Conservation (phyloP, 768 basidiomycete species). For the Rhizopogon vesiculosus region DNA sequence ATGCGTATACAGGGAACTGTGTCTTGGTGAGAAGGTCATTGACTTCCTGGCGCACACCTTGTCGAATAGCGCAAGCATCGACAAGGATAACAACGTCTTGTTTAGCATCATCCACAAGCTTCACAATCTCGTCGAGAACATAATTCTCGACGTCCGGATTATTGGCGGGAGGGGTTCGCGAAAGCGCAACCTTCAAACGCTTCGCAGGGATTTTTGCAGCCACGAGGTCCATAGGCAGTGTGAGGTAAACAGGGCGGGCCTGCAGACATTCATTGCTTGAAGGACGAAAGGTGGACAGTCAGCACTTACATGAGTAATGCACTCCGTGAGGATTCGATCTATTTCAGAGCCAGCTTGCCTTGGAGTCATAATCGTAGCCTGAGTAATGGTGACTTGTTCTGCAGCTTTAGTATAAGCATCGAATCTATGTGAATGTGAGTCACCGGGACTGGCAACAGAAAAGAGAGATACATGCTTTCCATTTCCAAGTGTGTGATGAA, state of each 20-base stretch:
- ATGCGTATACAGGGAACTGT: slow-evolving; percentile 66
- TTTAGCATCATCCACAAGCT: slow-evolving; percentile 55
- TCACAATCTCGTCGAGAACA: slow-evolving; percentile 69
- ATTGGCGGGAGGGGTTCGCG: slow-evolving; percentile 44
- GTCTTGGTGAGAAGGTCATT: slow-evolving; percentile 60
- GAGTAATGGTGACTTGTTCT: slow-evolving; percentile 67
- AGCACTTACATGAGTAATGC: slow-evolving; percentile 45
- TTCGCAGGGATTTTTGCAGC: slow-evolving; percentile 60
- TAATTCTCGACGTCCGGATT: slow-evolving; percentile 56
- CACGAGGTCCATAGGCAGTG: slow-evolving; percentile 82
- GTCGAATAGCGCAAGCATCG: slow-evolving; percentile 78
- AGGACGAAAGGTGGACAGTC: not conserved
- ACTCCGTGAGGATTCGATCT: slow-evolving; percentile 72
- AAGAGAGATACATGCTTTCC: slow-evolving; percentile 42
- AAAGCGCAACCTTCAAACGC: slow-evolving; percentile 56
- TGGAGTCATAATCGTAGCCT: slow-evolving; percentile 53
- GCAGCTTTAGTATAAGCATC: slow-evolving; percentile 77
- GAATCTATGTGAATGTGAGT: slow-evolving; percentile 41
- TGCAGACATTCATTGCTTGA: slow-evolving; percentile 18
- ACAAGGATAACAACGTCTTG: slow-evolving; percentile 69
- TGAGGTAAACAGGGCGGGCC: slow-evolving; percentile 85
- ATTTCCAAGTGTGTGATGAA: slow-evolving; percentile 89
- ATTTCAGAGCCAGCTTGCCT: slow-evolving; percentile 62
- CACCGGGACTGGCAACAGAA: not conserved
- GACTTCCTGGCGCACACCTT: slow-evolving; percentile 59